These are phyloP conservation scores for Salix exigua DNA, from an alignment of 345 rosid genomes.

Conservation along the genomic window DNA sequence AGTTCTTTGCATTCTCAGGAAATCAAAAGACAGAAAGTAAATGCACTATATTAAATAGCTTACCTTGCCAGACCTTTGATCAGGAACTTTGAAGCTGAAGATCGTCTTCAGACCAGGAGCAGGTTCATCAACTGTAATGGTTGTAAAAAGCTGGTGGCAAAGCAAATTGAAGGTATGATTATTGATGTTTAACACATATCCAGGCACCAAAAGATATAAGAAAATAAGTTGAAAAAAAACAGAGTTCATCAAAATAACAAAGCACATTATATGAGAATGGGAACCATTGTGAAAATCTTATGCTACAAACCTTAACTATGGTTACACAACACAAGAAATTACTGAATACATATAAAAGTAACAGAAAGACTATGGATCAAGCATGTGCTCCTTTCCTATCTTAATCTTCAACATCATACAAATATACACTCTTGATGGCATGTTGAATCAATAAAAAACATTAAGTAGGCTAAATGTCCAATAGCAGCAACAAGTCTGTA, in stretches of 20 bases:
- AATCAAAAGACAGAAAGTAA: neutral
- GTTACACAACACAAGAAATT: neutral
- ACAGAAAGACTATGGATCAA: neutral
- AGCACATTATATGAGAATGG: neutral
- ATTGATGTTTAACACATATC: neutral
- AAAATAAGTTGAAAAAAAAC: neutral
- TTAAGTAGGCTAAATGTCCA: neutral
- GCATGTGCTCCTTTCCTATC: neutral
- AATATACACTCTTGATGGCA: neutral
- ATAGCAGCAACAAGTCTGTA: neutral
- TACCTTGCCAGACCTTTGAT: slow-evolving; percentile 96
- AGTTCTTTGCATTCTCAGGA: neutral
- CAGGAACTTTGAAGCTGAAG: slow-evolving; percentile 76
- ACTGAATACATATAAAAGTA: no score
- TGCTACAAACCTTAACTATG: neutral
- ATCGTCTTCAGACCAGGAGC: slow-evolving; percentile 86
- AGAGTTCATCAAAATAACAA: neutral
- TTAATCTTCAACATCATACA: neutral
- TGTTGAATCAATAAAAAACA: no score
- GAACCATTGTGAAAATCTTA: neutral
- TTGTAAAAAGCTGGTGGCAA: slow-evolving; percentile 57
- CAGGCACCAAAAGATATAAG: no score
- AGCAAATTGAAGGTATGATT: slow-evolving; percentile 1
- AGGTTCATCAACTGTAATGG: slow-evolving; percentile 79
- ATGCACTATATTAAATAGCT: neutral